Evolutionary conservation across 169 alveolate species (phyloP).

Genomic region (Plasmodium coatneyi): DNA sequence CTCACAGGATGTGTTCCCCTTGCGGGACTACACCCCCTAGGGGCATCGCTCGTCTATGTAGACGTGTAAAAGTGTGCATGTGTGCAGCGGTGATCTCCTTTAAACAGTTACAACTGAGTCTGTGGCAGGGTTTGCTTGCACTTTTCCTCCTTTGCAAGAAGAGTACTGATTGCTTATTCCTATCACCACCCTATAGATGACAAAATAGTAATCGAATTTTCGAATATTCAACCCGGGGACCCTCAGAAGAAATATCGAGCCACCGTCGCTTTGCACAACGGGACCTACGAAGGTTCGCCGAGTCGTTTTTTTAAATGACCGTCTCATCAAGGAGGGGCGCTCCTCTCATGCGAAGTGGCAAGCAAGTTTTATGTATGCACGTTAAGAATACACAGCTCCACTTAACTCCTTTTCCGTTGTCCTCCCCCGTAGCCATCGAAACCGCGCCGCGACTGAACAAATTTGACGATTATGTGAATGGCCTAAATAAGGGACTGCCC

Average conservation of each 20-base stretch:
- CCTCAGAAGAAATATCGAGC: slow-evolving; percentile 72
- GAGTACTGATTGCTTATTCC: background rate
- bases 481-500: slow-evolving; percentile 62
- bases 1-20: background rate
- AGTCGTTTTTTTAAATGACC: background rate
- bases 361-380: background rate
- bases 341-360: background rate
- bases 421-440: slow-evolving; percentile 26
- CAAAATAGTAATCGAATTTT: slow-evolving; percentile 53
- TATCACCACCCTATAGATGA: slow-evolving; percentile 11
- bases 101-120: background rate
- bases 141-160: background rate
- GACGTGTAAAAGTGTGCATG: background rate
- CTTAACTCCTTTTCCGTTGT: background rate
- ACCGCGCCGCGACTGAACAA: slow-evolving; percentile 37
- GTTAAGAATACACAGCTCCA: background rate
- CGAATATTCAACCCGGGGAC: slow-evolving; percentile 48
- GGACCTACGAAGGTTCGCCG: slow-evolving; percentile 47
- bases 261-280: slow-evolving; percentile 34
- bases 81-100: background rate
- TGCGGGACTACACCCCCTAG: background rate
- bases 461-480: slow-evolving; percentile 45
- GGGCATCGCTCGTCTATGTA: background rate
- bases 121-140: background rate
- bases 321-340: background rate